Conservation (phyloP, 2,329 filamentous ascomycete species). For the Fusarium albidum region DNA sequence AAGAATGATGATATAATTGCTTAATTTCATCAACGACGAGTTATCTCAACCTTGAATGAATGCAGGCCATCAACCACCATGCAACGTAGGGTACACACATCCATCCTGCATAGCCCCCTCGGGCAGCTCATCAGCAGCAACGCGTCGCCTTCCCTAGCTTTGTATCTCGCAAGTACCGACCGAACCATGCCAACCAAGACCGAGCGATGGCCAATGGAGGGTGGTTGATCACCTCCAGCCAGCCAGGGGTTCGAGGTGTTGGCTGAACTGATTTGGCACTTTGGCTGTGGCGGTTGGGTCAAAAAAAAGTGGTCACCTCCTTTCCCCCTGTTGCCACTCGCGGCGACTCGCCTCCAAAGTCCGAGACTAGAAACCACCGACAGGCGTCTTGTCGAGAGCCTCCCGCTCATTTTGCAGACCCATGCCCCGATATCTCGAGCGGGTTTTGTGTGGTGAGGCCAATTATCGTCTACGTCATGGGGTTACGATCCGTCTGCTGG, state of each 20-base stretch:
- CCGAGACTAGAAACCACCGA: slow-evolving; percentile 9
- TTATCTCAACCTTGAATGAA: neutral
- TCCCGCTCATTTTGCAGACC: slow-evolving; percentile 9
- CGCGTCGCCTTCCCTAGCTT: no score
- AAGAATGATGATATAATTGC: slow-evolving; percentile 2
- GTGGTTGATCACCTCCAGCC: slow-evolving; percentile 6
- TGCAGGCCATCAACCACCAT: neutral
- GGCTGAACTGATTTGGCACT: neutral
- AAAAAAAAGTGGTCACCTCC: slow-evolving; percentile 28
- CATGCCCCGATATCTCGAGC: neutral
- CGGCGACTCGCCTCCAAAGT: slow-evolving; percentile 5
- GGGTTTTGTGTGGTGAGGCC: neutral
- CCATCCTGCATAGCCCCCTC: neutral
- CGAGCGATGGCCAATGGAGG: slow-evolving; percentile 8
- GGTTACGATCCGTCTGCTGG: slow-evolving; percentile 3
- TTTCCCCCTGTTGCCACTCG: slow-evolving; percentile 21
- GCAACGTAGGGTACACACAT: no score
- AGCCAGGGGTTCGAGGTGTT: slow-evolving; percentile 3
- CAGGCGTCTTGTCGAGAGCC: neutral
- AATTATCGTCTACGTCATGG: slow-evolving; percentile 8
- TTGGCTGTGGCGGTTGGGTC: slow-evolving; percentile 3
- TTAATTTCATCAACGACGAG: neutral
- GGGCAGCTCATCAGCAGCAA: no score
- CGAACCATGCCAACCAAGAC: no score
- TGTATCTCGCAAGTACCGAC: slow-evolving; percentile 6